These are phyloP conservation scores for Stephanodiscus triporus DNA, from an alignment of 108 stramenopile genomes.

Conservation along the genomic window DNA sequence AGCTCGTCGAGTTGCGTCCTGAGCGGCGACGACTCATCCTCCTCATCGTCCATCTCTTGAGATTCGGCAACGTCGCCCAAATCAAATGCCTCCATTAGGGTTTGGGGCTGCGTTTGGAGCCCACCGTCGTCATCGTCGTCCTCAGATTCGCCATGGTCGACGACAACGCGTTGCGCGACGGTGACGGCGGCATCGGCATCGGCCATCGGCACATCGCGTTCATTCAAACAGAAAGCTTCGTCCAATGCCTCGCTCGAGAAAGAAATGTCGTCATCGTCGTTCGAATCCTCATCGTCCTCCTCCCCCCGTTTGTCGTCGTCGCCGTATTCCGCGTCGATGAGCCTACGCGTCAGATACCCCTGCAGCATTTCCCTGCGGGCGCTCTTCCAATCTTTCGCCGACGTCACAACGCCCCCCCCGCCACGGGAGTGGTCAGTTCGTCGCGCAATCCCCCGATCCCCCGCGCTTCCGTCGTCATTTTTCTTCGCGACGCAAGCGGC, in stretches of 20 bases:
- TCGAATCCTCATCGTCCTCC: neutral
- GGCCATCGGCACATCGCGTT: too few species aligned
- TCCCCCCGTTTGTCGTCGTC: slow-evolving; percentile 17
- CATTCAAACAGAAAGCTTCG: neutral
- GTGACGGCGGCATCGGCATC: too few species aligned
- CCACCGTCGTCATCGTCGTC: slow-evolving; percentile 16
- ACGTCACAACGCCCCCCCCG: too few species aligned
- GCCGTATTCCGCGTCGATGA: slow-evolving; percentile 27
- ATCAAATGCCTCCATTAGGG: neutral
- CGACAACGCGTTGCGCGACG: too few species aligned
- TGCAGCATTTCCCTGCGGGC: slow-evolving; percentile 29
- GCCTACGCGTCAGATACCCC: slow-evolving; percentile 44
- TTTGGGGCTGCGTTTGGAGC: slow-evolving; percentile 30
- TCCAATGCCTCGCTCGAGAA: slow-evolving; percentile 22
- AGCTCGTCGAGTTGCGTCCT: slow-evolving; percentile 30
- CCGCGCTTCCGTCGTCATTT: too few species aligned
- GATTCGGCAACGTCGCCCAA: neutral
- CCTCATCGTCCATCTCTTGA: slow-evolving; percentile 6
- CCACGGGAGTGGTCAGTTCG: too few species aligned
- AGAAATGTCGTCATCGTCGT: slow-evolving; percentile 18
- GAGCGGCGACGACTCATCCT: slow-evolving; percentile 3
- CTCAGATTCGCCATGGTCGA: slow-evolving; percentile 16
- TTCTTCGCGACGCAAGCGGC: too few species aligned
- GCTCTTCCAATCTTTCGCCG: slow-evolving; percentile 19
- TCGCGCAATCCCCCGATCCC: too few species aligned